These are phyloP conservation scores for Colletotrichum costaricense DNA, from an alignment of 2,329 filamentous ascomycete species.

Conservation along the genomic window DNA sequence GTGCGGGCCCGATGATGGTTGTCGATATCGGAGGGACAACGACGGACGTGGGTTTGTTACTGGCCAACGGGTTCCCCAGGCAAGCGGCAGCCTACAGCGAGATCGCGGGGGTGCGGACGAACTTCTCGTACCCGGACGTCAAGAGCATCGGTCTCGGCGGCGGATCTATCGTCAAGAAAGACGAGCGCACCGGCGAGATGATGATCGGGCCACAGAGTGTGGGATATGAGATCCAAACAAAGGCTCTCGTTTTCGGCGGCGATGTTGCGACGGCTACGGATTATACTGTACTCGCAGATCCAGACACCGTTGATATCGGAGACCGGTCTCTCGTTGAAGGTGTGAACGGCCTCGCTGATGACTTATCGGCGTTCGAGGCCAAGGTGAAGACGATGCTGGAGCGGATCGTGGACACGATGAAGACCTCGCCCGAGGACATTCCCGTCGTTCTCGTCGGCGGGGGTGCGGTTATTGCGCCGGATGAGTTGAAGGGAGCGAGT, in stretches of 20 bases:
- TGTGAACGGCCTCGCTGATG: conserved; percentile 41
- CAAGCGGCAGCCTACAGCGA: conserved; percentile 72
- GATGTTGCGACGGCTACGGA: conserved; percentile 70
- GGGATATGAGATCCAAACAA: conserved; percentile 64
- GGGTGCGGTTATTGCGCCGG: conserved; percentile 68
- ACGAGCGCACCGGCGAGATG: conserved; percentile 37
- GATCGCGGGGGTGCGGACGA: conserved; percentile 71
- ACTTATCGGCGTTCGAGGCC: conserved; percentile 51
- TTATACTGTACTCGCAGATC: conserved; percentile 52
- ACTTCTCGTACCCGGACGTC: conserved; percentile 68
- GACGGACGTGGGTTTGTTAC: conserved; percentile 70
- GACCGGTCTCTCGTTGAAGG: conserved; percentile 49
- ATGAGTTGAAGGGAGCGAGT: conserved; percentile 65
- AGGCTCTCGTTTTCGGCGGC: conserved; percentile 69
- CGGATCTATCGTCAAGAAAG: conserved; percentile 62
- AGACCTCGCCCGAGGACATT: conserved; percentile 68
- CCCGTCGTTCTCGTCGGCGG: conserved; percentile 73
- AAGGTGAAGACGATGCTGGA: conserved; percentile 64
- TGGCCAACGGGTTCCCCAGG: conserved; percentile 71
- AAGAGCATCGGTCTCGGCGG: conserved; percentile 71
- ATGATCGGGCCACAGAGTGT: conserved; percentile 71
- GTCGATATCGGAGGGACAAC: conserved; percentile 77
- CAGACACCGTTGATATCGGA: conserved; percentile 52
- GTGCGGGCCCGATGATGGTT: conserved; percentile 63
- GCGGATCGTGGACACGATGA: conserved; percentile 70